Evolutionary conservation across 148 eudicot genomes (phyloP), one percentile per base, ranked within the genome.

Genomic region (Rhododendron molle): DNA sequence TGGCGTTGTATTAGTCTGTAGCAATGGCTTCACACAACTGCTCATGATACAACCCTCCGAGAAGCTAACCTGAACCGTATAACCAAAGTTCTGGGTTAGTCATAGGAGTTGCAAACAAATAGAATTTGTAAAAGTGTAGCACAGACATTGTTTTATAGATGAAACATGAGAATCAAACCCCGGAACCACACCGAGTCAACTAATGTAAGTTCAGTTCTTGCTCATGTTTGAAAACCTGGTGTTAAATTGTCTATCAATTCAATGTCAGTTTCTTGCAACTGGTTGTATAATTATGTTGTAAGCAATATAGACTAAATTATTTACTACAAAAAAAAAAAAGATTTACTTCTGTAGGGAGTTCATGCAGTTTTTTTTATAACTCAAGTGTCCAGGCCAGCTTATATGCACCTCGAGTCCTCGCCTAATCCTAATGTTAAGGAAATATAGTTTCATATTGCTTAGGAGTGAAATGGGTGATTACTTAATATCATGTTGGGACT

Each of bases 21-120:
- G 78, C 67, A 80, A 86, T 44, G 99, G 96, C 89, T 91, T 94
- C 83, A 96, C 93, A 83, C 99, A 96, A 89, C 99, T 96, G 84
- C 98, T 96, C 98, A 94, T 88, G 84, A 96, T 88, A 81, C 88
- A 71, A 62, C 85, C 43, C 21, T 87, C 87, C 0, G 92, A 90
- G 60, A 89, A 86, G 80, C 91, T 86, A 77, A 93, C 92, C 99
- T 94, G 88, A 26, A 76, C 30, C 10, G 28, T 16, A 15, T 9
- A 20, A 60, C 50, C 46, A 50, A 77, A 87, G 72, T 60, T 40
- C 47, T 50, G 21, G 65, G 80, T 78, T n/a, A 36, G 47, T 28
- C 52, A 81, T 80, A 28, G 26, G 54, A 49, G 54, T 84, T 36
- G 76, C 18, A 74, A 50, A 74, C 50, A 15, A 11, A 36, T 26